These are phyloP conservation scores for Paspalum vaginatum DNA, from an alignment of 176 grass and related monocot genomes.

Conservation along the genomic window DNA sequence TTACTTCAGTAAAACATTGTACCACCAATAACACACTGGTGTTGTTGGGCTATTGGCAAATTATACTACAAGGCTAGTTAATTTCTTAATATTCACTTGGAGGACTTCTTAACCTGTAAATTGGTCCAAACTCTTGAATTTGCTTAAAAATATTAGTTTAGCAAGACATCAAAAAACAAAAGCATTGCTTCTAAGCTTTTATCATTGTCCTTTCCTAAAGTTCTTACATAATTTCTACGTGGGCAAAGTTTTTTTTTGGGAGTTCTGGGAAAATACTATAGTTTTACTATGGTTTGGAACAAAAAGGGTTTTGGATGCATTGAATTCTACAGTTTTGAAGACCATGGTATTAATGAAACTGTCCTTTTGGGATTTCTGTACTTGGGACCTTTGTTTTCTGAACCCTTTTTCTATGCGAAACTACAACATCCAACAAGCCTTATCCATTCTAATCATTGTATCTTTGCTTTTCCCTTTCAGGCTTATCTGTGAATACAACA, in stretches of 20 bases:
- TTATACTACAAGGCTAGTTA: not conserved
- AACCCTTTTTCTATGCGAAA: no score
- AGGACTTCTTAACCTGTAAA: constrained; percentile 8
- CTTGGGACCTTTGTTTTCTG: not conserved
- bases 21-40: not conserved
- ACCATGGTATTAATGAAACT: not conserved
- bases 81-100: constrained; percentile 9
- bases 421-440: not conserved
- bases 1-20: not conserved
- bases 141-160: constrained; percentile 14
- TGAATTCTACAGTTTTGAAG: not conserved
- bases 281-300: not conserved
- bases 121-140: not conserved
- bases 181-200: constrained; percentile 13
- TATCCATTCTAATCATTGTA: constrained; percentile 18
- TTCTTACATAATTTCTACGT: not conserved
- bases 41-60: constrained; percentile 14
- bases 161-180: not conserved
- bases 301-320: not conserved
- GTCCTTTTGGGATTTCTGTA: not conserved
- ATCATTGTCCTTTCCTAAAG: not conserved
- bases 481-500: constrained; percentile 92
- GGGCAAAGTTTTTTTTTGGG: not conserved
- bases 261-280: not conserved
- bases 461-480: constrained; percentile 55